phyloP scores from a whole-genome alignment of 129 eudicot species.

The Flaveria robusta region DNA sequence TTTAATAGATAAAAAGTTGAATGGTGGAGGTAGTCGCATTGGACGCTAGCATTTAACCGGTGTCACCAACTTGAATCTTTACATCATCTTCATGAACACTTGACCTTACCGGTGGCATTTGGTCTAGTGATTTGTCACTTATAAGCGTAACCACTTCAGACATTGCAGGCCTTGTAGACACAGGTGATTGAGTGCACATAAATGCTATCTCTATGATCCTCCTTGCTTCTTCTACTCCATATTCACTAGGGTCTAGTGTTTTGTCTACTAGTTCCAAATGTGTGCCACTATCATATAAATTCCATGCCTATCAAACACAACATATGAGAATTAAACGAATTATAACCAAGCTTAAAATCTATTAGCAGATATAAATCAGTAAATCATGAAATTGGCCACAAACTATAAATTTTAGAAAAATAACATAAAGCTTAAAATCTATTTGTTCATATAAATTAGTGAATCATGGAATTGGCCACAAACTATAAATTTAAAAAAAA shows the following conservation, averaged over 20 bases:
- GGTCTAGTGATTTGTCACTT: constrained; percentile 43
- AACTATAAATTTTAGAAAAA: neutral
- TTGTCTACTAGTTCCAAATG: constrained; percentile 52
- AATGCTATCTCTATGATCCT: constrained; percentile 62
- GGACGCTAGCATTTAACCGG: constrained; percentile 16
- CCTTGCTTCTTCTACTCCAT: constrained; percentile 50
- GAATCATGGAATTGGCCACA: neutral
- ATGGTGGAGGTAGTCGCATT: constrained; percentile 21
- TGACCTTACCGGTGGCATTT: constrained; percentile 38
- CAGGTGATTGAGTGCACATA: constrained; percentile 62
- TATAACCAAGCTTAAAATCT: no score
- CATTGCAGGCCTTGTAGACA: constrained; percentile 69
- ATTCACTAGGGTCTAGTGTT: constrained; percentile 50
- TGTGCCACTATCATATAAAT: constrained; percentile 44
- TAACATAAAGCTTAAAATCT: no score
- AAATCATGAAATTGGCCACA: neutral
- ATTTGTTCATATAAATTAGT: neutral
- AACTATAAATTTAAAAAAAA: neutral
- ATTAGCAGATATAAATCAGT: neutral
- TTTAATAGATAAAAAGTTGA: constrained; percentile 20
- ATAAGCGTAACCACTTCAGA: constrained; percentile 68
- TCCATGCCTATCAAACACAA: constrained; percentile 59
- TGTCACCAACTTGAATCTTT: constrained; percentile 28
- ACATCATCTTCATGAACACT: constrained; percentile 28
- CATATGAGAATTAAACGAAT: neutral